Conservation (phyloP, 2,329 filamentous ascomycete species). For the Diplodia seriata region DNA sequence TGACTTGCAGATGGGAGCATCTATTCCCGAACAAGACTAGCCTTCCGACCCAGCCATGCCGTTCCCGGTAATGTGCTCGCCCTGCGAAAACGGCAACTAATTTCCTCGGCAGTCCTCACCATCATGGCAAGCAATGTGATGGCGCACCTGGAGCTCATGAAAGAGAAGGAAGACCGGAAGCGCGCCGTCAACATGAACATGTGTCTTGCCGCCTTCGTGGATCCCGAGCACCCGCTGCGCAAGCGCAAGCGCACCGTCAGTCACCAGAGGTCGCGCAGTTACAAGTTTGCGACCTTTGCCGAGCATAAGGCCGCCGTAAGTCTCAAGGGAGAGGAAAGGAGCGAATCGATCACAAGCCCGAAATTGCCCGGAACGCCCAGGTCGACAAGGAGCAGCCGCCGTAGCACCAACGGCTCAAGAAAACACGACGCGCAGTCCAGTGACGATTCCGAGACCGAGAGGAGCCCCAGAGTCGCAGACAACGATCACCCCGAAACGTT, state of each 20-base stretch:
- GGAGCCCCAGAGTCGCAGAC: slow-evolving; percentile 38
- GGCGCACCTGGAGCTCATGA: slow-evolving; percentile 44
- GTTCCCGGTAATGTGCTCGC: neutral
- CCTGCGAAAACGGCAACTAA: slow-evolving; percentile 32
- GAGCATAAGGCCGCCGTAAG: slow-evolving; percentile 23
- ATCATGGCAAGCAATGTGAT: slow-evolving; percentile 45
- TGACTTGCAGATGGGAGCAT: neutral
- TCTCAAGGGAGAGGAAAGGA: slow-evolving; percentile 3
- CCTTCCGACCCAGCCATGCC: neutral
- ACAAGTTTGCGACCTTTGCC: slow-evolving; percentile 1
- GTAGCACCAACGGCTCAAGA: slow-evolving; percentile 8
- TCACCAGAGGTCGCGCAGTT: neutral
- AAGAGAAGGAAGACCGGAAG: slow-evolving; percentile 45
- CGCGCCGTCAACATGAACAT: slow-evolving; percentile 40
- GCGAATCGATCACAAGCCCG: slow-evolving; percentile 11
- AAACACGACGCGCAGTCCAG: slow-evolving; percentile 11
- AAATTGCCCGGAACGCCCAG: slow-evolving; percentile 4
- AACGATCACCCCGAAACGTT: slow-evolving; percentile 53
- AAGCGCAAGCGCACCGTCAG: slow-evolving; percentile 19
- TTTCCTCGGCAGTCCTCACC: slow-evolving; percentile 35
- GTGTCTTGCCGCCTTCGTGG: slow-evolving; percentile 40
- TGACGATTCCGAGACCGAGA: slow-evolving; percentile 18
- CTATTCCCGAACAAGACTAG: neutral
- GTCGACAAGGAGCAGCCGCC: slow-evolving; percentile 8
- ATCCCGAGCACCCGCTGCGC: slow-evolving; percentile 36